Evolutionary conservation across 2,329 filamentous ascomycete species (phyloP), one percentile per base, ranked within the genome.

Genomic region (Chalaropsis ovoidea): DNA sequence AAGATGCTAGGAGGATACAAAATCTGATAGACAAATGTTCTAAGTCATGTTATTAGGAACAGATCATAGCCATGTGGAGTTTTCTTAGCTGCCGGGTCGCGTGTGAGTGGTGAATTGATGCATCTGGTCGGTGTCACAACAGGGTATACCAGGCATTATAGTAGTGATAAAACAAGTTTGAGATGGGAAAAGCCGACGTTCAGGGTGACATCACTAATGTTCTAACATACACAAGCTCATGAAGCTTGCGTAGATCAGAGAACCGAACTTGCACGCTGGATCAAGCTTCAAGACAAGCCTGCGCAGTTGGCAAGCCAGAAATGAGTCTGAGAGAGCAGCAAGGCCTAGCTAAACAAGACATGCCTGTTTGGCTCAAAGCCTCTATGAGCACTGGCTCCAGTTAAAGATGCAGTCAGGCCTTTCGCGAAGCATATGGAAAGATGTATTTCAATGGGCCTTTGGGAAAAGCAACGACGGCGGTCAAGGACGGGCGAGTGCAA

Each of bases 121-220:
- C 52, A 58, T 58, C 13, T 58, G 27, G 22, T 58, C 24, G 52
- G 52, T 58, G 24, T 58, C 24, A 58, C 52, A 58, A n/a, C 52
- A 58, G 52, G 52, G 52, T 58, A 58, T 52, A 27, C 47, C 15
- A 52, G 19, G 47, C 47, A 58, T 58, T 35, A n/a, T 35, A 35
- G 52, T 17, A n/a, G 43, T 19, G 15, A 17, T n/a, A 47, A 47
- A 47, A n/a, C 43, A 47, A 58, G 52, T 27, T 35, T 35, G 52
- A 58, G 24, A 22, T 52, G 47, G 47, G 11, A 52, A 52, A 24
- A 15, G 19, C 47, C 17, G 19, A 11, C 10, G 47, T 24, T 27
- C 47, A 52, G 47, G 47, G 22, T 52, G 47, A 24, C 47, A 52
- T 13, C 5, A 52, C 47, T 24, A 27, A 52, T 4, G 47, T 24